Percentiles rank a stretch among this genome's conserved stretches.
Evolutionary conservation across 176 grass and related monocot species (phyloP).

Genomic region (Oryza punctata): DNA sequence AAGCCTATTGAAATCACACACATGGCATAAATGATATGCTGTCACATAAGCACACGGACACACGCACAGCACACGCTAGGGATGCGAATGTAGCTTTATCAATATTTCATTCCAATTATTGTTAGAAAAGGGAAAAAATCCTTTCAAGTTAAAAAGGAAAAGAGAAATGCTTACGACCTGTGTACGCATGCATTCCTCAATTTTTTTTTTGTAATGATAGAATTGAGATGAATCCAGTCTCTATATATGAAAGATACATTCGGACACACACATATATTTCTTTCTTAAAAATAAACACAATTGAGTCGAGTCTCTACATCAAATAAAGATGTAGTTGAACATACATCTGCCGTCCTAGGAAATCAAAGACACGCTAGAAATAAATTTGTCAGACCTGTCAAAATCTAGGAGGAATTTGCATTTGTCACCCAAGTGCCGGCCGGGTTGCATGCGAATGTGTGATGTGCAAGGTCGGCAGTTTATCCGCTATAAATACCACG

Average conservation of each 20-base stretch:
- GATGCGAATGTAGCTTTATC: background rate
- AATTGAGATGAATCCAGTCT: no score
- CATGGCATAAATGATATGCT: background rate
- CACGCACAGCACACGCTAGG: background rate
- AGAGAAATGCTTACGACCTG: background rate
- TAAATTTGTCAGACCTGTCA: background rate
- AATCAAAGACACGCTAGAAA: slow-evolving; percentile 17
- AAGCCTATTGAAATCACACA: background rate
- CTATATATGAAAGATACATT: no score
- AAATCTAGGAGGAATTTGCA: background rate
- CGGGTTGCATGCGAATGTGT: background rate
- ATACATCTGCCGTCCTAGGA: background rate
- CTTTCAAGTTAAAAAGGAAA: background rate
- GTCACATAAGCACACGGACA: background rate
- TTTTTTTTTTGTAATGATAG: background rate
- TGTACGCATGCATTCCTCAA: background rate
- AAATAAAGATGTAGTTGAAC: background rate
- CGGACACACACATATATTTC: no score
- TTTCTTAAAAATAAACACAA: no score
- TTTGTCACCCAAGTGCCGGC: background rate
- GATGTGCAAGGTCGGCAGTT: slow-evolving; percentile 5
- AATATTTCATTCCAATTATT: background rate
- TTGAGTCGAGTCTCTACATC: background rate
- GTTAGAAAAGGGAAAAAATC: background rate
- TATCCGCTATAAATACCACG: slow-evolving; percentile 33